Evolutionary conservation across 2,329 filamentous ascomycete genomes (phyloP).

Genomic region (Fusarium annulatum): DNA sequence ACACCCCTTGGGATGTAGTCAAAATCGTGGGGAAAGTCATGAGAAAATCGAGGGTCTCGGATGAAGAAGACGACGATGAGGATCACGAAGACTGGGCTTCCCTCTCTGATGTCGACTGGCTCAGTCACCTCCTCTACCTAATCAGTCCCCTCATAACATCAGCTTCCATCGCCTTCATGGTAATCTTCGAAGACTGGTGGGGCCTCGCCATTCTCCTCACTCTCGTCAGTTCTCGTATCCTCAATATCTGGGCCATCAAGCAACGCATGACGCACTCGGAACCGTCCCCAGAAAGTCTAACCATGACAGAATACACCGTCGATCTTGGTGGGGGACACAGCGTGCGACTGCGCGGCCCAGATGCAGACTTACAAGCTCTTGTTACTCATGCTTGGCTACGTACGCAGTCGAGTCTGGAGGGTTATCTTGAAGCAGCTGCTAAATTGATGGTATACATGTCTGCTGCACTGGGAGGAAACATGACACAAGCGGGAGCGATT

Average conservation of each 20-base stretch:
- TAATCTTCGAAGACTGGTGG: conserved; percentile 64
- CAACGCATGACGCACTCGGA: conserved; percentile 52
- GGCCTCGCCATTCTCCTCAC: conserved; percentile 59
- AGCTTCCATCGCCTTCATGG: conserved; percentile 56
- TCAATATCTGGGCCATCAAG: conserved; percentile 68
- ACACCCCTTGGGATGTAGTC: conserved; percentile 36
- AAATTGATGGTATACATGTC: conserved; percentile 69
- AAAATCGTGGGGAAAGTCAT: conserved; percentile 26
- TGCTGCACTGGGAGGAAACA: conserved; percentile 66
- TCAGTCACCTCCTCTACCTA: conserved; percentile 62
- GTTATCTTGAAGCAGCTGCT: conserved; percentile 62
- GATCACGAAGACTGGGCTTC: conserved; percentile 38
- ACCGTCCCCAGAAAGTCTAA: conserved; percentile 14
- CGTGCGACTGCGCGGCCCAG: conserved; percentile 63
- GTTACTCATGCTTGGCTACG: conserved; percentile 68
- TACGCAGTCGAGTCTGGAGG: conserved; percentile 61
- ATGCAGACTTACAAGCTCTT: conserved; percentile 68
- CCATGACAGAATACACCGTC: conserved; percentile 59
- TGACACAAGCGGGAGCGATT: conserved; percentile 63
- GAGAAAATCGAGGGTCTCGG: neutral
- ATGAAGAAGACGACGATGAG: conserved; percentile 21
- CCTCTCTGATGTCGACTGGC: conserved; percentile 54
- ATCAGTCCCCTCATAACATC: conserved; percentile 60
- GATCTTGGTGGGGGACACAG: conserved; percentile 63
- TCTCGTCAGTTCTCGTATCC: conserved; percentile 64